Base-by-base conservation (phyloP, 2,329 filamentous ascomycete genomes). In the Trichoderma gracile region DNA sequence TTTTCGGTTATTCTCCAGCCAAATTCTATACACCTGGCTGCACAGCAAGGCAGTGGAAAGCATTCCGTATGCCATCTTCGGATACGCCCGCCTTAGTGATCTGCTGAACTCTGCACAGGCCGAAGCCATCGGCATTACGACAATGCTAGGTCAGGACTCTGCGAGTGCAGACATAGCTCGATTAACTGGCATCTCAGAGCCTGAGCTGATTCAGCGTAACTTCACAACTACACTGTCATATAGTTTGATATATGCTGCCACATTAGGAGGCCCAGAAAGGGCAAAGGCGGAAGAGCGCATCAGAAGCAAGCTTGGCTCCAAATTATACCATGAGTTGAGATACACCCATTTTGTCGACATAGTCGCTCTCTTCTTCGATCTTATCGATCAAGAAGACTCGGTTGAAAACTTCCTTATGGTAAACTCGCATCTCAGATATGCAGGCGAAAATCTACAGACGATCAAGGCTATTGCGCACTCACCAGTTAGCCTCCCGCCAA, bases 1-100 rank as follows among this genome's bases (percentile, higher is more conserved):
- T 1, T 97, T 99, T 72, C 80, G 81, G 6, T 80, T 98, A 0
- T 99, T 98, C 73, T 88, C 92, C 7, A 88, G 93, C 2, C 95
- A 99, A 72, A 82, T 99, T 7, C 80, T 98, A 3, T 97, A 92
- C 73, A 97, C 93, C 0, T 99, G 93, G 94, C 84, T 96, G 3
- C 87, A 92, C 67, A 78, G 78, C 0, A 84, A 89, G 65, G 77
- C 79, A 1, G 79, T 97, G 8, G 80, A 84, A n/a, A 81, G 86
- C 3, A 90, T 99, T 55, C 94, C 95, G 0, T 97, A 86, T 72
- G 80, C 82, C n/a, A 90, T 95, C 2, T 99, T 99, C 74, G 89
- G 88, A 1, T 99, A 96, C 72, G 65, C 77, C 1, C 86, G 78
- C 17, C 82, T 98, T 2, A 74, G 81, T 19, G 87, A 91, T 5